These are phyloP conservation scores for Naganishia kalamii DNA, from an alignment of 768 basidiomycete species.

Conservation along the genomic window DNA sequence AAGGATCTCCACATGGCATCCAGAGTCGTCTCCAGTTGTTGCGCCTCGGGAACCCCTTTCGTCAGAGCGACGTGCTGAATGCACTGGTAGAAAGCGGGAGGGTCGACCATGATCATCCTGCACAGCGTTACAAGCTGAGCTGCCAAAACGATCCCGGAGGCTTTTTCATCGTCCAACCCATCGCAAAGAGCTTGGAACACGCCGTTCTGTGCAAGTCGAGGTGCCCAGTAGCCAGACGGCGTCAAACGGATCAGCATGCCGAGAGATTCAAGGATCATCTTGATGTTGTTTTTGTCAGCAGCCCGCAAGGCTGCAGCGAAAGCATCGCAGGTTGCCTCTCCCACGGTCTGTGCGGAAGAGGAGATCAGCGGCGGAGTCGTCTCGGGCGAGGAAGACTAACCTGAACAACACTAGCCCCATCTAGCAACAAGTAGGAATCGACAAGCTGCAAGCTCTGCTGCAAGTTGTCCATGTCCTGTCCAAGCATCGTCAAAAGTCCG, in stretches of 20 bases:
- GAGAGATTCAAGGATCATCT: slow-evolving; percentile 31
- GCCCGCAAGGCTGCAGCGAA: slow-evolving; percentile 24
- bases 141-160: slow-evolving; percentile 39
- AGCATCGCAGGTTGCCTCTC: slow-evolving; percentile 28
- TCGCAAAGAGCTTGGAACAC: slow-evolving; percentile 38
- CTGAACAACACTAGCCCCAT: slow-evolving; percentile 26
- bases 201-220: slow-evolving; percentile 32
- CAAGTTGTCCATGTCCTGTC: slow-evolving; percentile 39
- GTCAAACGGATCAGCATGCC: slow-evolving; percentile 33
- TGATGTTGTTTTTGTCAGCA: slow-evolving; percentile 31
- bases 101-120: slow-evolving; percentile 38
- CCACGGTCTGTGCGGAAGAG: slow-evolving; percentile 26
- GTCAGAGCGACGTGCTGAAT: slow-evolving; percentile 21
- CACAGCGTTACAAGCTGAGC: slow-evolving; percentile 38
- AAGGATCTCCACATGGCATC: slow-evolving; percentile 46
- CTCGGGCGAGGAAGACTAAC: neutral
- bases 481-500: slow-evolving; percentile 34
- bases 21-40: slow-evolving; percentile 38
- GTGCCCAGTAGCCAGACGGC: slow-evolving; percentile 29
- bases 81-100: slow-evolving; percentile 35
- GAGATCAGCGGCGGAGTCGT: neutral
- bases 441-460: slow-evolving; percentile 30
- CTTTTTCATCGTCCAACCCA: slow-evolving; percentile 44
- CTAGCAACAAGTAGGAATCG: slow-evolving; percentile 42
- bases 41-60: slow-evolving; percentile 30